Conservation (phyloP, 768 basidiomycete genomes). For the Piloderma croceum region DNA sequence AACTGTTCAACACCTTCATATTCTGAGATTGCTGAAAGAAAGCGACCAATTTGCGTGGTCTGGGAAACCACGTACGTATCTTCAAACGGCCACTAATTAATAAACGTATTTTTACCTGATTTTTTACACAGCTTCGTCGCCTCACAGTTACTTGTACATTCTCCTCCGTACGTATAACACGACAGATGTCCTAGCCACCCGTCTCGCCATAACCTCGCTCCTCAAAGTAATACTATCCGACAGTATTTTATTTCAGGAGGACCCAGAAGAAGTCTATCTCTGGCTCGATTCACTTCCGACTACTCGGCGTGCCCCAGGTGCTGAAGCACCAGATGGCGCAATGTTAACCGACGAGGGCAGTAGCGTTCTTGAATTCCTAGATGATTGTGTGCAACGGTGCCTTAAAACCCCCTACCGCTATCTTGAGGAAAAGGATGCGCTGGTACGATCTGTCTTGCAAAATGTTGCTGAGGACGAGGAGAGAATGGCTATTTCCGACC, state of each 20-base stretch:
- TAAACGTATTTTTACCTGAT: constrained; percentile 1
- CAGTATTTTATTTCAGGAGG: constrained; percentile 78
- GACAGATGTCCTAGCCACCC: constrained; percentile 47
- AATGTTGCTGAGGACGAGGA: constrained; percentile 5
- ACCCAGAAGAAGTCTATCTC: constrained; percentile 58
- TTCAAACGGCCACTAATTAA: not conserved
- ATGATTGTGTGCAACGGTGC: constrained; percentile 81
- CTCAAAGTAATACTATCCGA: constrained; percentile 60
- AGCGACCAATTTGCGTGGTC: constrained; percentile 80
- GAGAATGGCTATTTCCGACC: constrained; percentile 4
- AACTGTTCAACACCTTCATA: constrained; percentile 68
- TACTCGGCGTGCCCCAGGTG: constrained; percentile 28
- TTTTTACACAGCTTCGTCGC: constrained; percentile 31
- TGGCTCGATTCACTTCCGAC: constrained; percentile 71
- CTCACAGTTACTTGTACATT: constrained; percentile 65
- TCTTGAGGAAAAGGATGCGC: constrained; percentile 58
- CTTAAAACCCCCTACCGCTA: constrained; percentile 82
- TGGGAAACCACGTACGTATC: constrained; percentile 58
- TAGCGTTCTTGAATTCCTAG: constrained; percentile 62
- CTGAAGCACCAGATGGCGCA: constrained; percentile 47
- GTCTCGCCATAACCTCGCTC: constrained; percentile 42
- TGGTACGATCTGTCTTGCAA: constrained; percentile 25
- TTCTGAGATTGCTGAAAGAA: constrained; percentile 65
- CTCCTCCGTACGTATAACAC: constrained; percentile 60
- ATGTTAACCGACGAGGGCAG: constrained; percentile 51